These are phyloP conservation scores for Schwanniomyces etchellsii DNA, from an alignment of 1,139 yeast species.

Conservation along the genomic window DNA sequence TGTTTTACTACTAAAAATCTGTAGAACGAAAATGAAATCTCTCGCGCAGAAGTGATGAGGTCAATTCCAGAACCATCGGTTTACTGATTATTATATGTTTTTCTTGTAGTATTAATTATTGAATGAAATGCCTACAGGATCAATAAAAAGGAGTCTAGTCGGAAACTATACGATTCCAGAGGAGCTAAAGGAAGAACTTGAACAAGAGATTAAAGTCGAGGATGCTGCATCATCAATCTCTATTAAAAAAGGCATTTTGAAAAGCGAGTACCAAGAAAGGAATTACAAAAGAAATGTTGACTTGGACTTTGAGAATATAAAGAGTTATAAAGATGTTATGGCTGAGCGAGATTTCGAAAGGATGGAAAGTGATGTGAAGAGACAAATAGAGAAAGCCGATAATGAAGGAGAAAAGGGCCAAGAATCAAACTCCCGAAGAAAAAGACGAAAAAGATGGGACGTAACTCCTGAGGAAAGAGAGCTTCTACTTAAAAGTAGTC, in stretches of 20 bases:
- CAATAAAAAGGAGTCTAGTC: constrained; percentile 17
- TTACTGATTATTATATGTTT: neutral
- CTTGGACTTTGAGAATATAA: constrained; percentile 15
- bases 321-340: constrained; percentile 34
- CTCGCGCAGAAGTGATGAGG: too few species aligned
- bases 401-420: constrained; percentile 1
- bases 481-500: constrained; percentile 12
- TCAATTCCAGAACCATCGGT: too few species aligned
- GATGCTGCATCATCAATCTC: constrained; percentile 14
- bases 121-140: too few species aligned
- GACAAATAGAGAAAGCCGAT: constrained; percentile 10
- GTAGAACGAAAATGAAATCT: constrained; percentile 1
- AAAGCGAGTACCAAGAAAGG: constrained; percentile 16
- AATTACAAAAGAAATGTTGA: constrained; percentile 20
- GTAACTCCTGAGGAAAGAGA: constrained; percentile 30
- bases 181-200: constrained; percentile 19
- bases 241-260: constrained; percentile 14
- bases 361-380: constrained; percentile 21
- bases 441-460: constrained; percentile 30
- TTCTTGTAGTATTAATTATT: too few species aligned
- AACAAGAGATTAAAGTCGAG: constrained; percentile 18
- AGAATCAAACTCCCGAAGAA: constrained; percentile 3
- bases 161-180: constrained; percentile 31
- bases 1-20: too few species aligned
- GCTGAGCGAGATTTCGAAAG: constrained; percentile 25